phyloP scores from a whole-genome alignment of 305 asterid genomes.

The Caryopteris hybrid region DNA sequence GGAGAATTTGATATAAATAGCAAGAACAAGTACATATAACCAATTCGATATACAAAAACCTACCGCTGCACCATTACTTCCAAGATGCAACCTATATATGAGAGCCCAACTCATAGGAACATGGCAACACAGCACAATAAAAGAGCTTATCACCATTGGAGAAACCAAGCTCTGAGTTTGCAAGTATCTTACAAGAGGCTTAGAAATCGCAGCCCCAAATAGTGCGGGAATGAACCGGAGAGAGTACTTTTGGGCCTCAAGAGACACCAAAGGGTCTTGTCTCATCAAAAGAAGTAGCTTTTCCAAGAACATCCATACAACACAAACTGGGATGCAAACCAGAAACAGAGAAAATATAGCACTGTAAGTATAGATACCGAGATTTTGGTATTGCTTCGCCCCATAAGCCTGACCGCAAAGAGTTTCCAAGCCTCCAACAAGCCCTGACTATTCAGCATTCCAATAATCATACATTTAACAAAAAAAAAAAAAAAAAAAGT shows the following conservation, averaged over 20 bases:
- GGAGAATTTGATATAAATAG: slow-evolving; percentile 32
- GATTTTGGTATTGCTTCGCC: slow-evolving; percentile 46
- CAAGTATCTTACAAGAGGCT: slow-evolving; percentile 52
- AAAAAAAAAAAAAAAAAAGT: too few relatives aligned
- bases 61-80: slow-evolving; percentile 42
- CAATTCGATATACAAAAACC: slow-evolving; percentile 46
- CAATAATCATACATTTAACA: neutral
- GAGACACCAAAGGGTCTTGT: slow-evolving; percentile 47
- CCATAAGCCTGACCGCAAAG: slow-evolving; percentile 71
- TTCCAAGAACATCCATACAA: slow-evolving; percentile 44
- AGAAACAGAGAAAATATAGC: slow-evolving; percentile 39
- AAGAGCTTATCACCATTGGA: slow-evolving; percentile 45
- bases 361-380: slow-evolving; percentile 40
- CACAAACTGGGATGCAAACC: slow-evolving; percentile 43
- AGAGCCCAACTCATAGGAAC: slow-evolving; percentile 44
- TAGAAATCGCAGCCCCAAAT: slow-evolving; percentile 50
- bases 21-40: slow-evolving; percentile 43
- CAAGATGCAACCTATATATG: slow-evolving; percentile 30
- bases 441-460: slow-evolving; percentile 35
- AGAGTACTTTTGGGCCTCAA: slow-evolving; percentile 36
- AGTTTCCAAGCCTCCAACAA: slow-evolving; percentile 58
- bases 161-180: slow-evolving; percentile 50
- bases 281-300: slow-evolving; percentile 32
- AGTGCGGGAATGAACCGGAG: slow-evolving; percentile 47
- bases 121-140: slow-evolving; percentile 39